These are phyloP conservation scores for Candida incommunis DNA, from an alignment of 805 yeast genomes.

Conservation along the genomic window DNA sequence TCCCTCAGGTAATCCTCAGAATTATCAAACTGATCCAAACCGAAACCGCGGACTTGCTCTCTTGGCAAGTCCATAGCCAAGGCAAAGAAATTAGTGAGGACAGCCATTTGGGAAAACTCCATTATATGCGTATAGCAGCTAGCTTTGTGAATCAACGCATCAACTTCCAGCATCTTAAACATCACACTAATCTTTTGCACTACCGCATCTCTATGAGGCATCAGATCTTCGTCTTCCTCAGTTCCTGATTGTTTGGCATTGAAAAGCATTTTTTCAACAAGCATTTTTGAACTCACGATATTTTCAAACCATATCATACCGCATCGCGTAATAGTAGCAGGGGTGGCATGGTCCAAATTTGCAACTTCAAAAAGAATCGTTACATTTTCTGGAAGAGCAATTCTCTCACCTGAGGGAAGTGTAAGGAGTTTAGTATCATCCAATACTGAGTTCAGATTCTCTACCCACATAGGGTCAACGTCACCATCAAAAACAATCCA, in stretches of 20 bases:
- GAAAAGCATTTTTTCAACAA: conserved; percentile 14
- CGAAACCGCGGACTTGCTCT: not conserved
- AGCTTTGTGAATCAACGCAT: conserved; percentile 18
- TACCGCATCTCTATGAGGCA: not conserved
- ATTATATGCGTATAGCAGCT: conserved; percentile 32
- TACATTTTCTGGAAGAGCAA: conserved; percentile 49
- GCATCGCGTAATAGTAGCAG: conserved; percentile 87
- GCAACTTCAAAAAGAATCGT: conserved; percentile 68
- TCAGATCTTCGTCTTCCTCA: not conserved
- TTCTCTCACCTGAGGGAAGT: conserved; percentile 78
- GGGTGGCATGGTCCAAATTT: conserved; percentile 51
- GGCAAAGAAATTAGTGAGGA: conserved; percentile 27
- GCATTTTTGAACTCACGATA: conserved; percentile 13
- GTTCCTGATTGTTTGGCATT: conserved; percentile 2
- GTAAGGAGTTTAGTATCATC: conserved; percentile 79
- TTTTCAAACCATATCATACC: conserved; percentile 61
- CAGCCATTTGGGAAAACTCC: conserved; percentile 28
- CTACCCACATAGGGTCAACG: conserved; percentile 89
- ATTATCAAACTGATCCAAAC: not conserved
- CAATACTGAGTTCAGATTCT: conserved; percentile 73
- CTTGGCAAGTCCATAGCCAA: conserved; percentile 19
- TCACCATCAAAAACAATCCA: conserved; percentile 91
- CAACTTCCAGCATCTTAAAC: conserved; percentile 8
- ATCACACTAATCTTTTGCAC: not conserved
- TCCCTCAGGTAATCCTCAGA: not conserved